These are phyloP conservation scores for Neonectria hederae DNA, from an alignment of 2,329 filamentous ascomycete species.

Conservation along the genomic window DNA sequence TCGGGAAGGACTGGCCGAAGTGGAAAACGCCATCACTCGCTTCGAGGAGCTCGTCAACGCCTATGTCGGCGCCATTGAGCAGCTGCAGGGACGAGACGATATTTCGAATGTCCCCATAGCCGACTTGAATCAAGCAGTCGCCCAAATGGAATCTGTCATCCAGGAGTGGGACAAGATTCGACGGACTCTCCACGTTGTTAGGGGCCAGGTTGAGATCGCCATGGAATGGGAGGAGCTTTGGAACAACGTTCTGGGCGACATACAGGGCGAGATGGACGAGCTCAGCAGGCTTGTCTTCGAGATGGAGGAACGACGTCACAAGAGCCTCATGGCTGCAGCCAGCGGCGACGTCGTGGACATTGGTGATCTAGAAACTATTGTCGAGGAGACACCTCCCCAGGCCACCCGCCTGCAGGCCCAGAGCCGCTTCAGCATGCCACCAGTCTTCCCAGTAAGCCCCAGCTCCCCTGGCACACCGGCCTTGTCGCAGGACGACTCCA, in stretches of 20 bases:
- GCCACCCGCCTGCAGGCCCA: slow-evolving; percentile 62
- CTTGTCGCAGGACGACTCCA: slow-evolving; percentile 82
- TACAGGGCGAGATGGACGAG: slow-evolving; percentile 85
- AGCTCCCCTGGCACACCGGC: slow-evolving; percentile 65
- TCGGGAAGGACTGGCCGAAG: slow-evolving; percentile 78
- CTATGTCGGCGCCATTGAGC: slow-evolving; percentile 93
- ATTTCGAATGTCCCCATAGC: slow-evolving; percentile 75
- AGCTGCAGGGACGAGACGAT: slow-evolving; percentile 82
- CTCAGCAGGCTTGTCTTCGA: slow-evolving; percentile 87
- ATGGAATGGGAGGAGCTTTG: slow-evolving; percentile 99
- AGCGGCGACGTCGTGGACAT: slow-evolving; percentile 78
- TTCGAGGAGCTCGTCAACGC: slow-evolving; percentile 93
- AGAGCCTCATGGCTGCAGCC: slow-evolving; percentile 71
- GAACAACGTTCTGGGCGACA: slow-evolving; percentile 92
- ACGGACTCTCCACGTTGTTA: slow-evolving; percentile 78
- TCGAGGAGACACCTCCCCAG: slow-evolving; percentile 80
- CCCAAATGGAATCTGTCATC: slow-evolving; percentile 89
- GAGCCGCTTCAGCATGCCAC: slow-evolving; percentile 75
- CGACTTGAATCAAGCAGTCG: slow-evolving; percentile 78
- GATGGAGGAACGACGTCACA: slow-evolving; percentile 95
- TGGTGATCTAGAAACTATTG: slow-evolving; percentile 89
- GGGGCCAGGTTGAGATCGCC: slow-evolving; percentile 91
- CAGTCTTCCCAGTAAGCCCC: slow-evolving; percentile 70
- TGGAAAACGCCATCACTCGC: slow-evolving; percentile 77
- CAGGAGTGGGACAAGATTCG: slow-evolving; percentile 87